Evolutionary conservation across 2,329 filamentous ascomycete genomes (phyloP), one percentile per base, ranked within the genome.

Genomic region (Fusarium nelsonii): DNA sequence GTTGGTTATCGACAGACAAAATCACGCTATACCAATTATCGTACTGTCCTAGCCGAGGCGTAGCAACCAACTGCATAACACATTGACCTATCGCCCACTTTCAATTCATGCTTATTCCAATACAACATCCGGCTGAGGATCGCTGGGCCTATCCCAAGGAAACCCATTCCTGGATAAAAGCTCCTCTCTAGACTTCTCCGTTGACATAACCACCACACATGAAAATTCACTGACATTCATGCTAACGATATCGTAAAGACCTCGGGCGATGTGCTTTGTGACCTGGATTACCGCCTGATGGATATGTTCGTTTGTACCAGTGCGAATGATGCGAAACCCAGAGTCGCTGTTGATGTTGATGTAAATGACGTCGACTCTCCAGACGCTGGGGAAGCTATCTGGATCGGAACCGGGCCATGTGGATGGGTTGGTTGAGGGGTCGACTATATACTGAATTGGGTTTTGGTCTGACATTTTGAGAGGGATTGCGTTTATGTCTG

Each of bases 181-280:
- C 28, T 59, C 52, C 0, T 48, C 34, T 6, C 4, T 59, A 9
- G 57, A 48, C 0, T 58, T 58, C 23, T 58, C 55, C 0, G 49
- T 58, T 9, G 30, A 34, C 23, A 58, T 58, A 0, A 59, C 57
- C 5, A 59, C 57, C 11, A 48, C 34, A 18, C 57, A 59, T 3
- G 52, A 58, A 1, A 28, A 58, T 8, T 59, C 57, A 6, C 52
- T 59, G 0, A 48, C 52, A 1, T 59, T 59, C 57, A 59, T 48
- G 11, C 52, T 59, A 1, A 48, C 26, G 2, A 58, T 58, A 6
- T 18, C 23, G 2, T 61, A 60, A 2, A 52, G n/a, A 2, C 58
- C 28, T 0, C 58, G 26, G 0, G 44, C 37, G 2, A 60, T 52
- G 2, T 60, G 55, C 9, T 61, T 61, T 0, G 55, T 61, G 4